phyloP scores from a whole-genome alignment of 805 yeast genomes.

The Ogataea nonfermentans region DNA sequence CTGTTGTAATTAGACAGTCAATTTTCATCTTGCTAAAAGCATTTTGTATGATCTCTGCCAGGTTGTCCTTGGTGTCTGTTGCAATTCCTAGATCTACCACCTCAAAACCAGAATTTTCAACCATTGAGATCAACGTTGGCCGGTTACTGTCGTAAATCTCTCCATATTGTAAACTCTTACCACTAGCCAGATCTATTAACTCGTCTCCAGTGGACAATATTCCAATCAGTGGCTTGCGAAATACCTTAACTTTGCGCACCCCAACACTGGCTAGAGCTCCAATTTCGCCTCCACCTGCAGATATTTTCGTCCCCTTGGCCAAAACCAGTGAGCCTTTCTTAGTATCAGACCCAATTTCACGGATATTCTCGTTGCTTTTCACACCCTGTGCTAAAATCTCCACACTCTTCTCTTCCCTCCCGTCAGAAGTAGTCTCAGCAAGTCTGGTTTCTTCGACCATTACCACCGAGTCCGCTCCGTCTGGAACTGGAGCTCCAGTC shows the following conservation, averaged over 20 bases:
- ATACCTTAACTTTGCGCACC: conserved; percentile 36
- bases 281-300: conserved; percentile 47
- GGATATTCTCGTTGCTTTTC: conserved; percentile 42
- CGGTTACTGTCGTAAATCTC: conserved; percentile 51
- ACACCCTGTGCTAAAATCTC: conserved; percentile 41
- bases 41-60: conserved; percentile 26
- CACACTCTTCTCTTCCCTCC: conserved; percentile 42
- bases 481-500: conserved; percentile 57
- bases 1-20: conserved; percentile 49
- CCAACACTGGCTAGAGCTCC: conserved; percentile 51
- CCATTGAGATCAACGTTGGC: conserved; percentile 42
- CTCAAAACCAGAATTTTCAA: conserved; percentile 36
- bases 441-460: conserved; percentile 53
- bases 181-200: conserved; percentile 37
- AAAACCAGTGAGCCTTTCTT: conserved; percentile 38
- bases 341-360: conserved; percentile 49
- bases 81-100: conserved; percentile 52
- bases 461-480: conserved; percentile 52
- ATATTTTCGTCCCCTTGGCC: conserved; percentile 36
- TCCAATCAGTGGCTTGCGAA: conserved; percentile 42
- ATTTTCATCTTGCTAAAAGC: conserved; percentile 30
- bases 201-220: conserved; percentile 55
- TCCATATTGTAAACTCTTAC: conserved; percentile 34
- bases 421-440: conserved; percentile 35
- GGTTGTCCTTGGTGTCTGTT: conserved; percentile 35